Base-by-base conservation (phyloP, 345 rosid species). In the Schrenkiella parvula region DNA sequence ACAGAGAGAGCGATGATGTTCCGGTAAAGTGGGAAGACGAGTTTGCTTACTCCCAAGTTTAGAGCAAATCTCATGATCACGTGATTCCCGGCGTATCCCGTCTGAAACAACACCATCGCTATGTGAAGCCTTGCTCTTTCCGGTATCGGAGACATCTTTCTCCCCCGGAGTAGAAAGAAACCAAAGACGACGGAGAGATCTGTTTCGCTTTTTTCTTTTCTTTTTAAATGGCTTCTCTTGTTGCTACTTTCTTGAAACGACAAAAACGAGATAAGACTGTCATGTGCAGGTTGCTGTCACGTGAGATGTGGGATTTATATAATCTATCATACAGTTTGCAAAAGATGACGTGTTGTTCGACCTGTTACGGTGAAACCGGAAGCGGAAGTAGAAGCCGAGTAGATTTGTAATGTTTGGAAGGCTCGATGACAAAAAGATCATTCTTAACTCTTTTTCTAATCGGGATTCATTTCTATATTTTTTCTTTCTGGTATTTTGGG, bases 21-120 rank as follows among this genome's bases (percentile, higher is more conserved):
- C 79, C 95, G 86, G 55, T 88, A 88, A 66, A 84, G 67, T 28
- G 89, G 86, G 80, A 82, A 88, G 61, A 88, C 85, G 26, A 88
- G 85, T 77, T 86, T 88, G 89, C 91, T 86, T 53, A 88, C 83
- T 37, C 87, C 91, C 84, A 85, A 74, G 78, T 88, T 82, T 28
- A 86, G 87, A 26, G 95, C 91, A 48, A 73, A 75, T 82, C 88
- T 80, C 81, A 86, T 66, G 39, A 88, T 76, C 22, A 86, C 88
- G 66, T 84, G 89, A 68, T 84, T 84, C 17, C 83, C 91, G 0
- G 89, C 91, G 71, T 88, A 85, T 35, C 91, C 89, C 37, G 86
- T 70, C 78, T 84, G 88, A 35, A 86, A 86, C 50, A 85, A 72
- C 31, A 62, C 59, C 95, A 86, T 88, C 60, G 88, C 91, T 47